Evolutionary conservation across 345 rosid genomes (phyloP).

Genomic region (Nasturtium officinale): DNA sequence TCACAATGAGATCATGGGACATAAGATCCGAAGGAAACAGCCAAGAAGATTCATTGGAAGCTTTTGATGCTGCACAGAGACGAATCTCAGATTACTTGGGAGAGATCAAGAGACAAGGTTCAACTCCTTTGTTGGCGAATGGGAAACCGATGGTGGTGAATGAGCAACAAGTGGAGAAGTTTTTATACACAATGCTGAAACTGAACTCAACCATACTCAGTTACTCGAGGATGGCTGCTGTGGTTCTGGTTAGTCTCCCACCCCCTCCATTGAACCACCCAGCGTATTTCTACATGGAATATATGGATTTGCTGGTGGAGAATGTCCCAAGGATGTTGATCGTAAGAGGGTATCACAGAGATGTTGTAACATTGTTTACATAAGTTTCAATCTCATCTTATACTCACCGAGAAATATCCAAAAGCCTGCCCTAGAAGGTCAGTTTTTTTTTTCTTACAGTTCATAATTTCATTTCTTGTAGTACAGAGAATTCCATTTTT

Average conservation of each 20-base stretch:
- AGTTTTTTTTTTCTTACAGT: conserved; percentile 19
- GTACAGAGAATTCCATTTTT: conserved; percentile 21
- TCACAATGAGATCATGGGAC: conserved; percentile 96
- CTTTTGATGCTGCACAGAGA: conserved; percentile 71
- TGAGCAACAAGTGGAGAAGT: conserved; percentile 69
- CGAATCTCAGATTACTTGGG: conserved; percentile 67
- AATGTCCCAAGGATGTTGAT: conserved; percentile 92
- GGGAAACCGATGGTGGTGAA: conserved; percentile 78
- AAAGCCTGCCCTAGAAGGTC: conserved; percentile 27
- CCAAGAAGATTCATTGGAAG: conserved; percentile 75
- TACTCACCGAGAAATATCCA: conserved; percentile 23
- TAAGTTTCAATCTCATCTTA: conserved; percentile 47
- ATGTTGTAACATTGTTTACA: conserved; percentile 95
- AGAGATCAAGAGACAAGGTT: conserved; percentile 60
- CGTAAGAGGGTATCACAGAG: conserved; percentile 97
- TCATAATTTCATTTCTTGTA: conserved; percentile 18
- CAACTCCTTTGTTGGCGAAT: conserved; percentile 62
- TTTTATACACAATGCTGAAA: conserved; percentile 78
- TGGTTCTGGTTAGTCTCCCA: conserved; percentile 82
- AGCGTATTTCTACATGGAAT: conserved; percentile 96
- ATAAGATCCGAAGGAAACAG: conserved; percentile 58
- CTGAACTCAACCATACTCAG: conserved; percentile 77
- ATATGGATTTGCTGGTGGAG: conserved; percentile 96
- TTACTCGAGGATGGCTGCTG: conserved; percentile 88
- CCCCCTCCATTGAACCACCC: conserved; percentile 71